These are phyloP conservation scores for Candida michaelii DNA, from an alignment of 805 yeast genomes.

Conservation along the genomic window DNA sequence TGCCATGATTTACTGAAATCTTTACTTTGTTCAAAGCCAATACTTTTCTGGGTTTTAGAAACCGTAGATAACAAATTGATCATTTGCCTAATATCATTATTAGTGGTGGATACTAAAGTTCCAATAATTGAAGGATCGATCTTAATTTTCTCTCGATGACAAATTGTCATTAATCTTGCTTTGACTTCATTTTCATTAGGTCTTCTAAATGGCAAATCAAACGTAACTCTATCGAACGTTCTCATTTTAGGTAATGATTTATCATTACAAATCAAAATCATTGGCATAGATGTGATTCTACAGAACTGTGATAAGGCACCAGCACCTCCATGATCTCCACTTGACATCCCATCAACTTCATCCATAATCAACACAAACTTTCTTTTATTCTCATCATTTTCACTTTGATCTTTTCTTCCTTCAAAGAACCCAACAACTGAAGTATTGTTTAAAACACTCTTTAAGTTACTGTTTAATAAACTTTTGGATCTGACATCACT, in stretches of 20 bases:
- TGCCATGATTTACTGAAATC: conserved; percentile 73
- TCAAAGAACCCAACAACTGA: conserved; percentile 78
- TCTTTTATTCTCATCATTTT: conserved; percentile 37
- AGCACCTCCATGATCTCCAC: conserved; percentile 98
- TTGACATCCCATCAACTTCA: conserved; percentile 99
- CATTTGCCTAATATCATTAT: conserved; percentile 91
- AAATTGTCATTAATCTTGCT: conserved; percentile 86
- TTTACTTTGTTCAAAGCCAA: conserved; percentile 64
- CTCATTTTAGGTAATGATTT: conserved; percentile 92
- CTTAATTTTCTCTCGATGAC: conserved; percentile 77
- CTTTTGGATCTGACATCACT: conserved; percentile 89
- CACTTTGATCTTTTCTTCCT: conserved; percentile 29
- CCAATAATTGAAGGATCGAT: conserved; percentile 80
- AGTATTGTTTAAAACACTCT: conserved; percentile 72
- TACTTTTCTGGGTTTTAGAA: conserved; percentile 64
- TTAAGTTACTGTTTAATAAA: conserved; percentile 64
- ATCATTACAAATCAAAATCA: conserved; percentile 93
- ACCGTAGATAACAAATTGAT: conserved; percentile 86
- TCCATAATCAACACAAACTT: conserved; percentile 90
- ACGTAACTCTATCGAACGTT: conserved; percentile 82
- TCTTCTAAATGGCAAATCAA: conserved; percentile 81
- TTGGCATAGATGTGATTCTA: conserved; percentile 80
- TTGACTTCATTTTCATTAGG: conserved; percentile 82
- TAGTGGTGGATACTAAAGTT: conserved; percentile 78
- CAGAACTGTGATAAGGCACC: conserved; percentile 90